These are phyloP conservation scores for Leccinum cinnamomeum DNA, from an alignment of 1,284 basidiomycete genomes.

Conservation along the genomic window DNA sequence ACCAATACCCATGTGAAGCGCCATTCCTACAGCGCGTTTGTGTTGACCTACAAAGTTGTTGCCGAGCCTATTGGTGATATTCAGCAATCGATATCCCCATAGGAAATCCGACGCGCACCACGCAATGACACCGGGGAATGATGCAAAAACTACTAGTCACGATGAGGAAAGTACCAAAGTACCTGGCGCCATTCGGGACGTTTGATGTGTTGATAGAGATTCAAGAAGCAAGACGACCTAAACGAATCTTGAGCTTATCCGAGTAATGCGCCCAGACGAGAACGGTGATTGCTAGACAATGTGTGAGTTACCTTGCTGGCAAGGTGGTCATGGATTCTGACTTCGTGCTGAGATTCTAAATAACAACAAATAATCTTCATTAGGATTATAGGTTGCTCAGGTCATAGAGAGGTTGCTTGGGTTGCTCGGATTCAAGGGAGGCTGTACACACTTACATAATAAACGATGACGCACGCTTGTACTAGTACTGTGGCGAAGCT, in stretches of 20 bases:
- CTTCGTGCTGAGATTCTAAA: too few relatives aligned
- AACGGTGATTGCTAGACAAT: constrained; percentile 49
- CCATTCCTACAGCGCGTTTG: constrained; percentile 33
- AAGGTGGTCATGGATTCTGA: too few relatives aligned
- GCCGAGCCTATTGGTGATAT: constrained; percentile 35
- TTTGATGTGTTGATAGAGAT: constrained; percentile 59
- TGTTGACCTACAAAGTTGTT: constrained; percentile 47
- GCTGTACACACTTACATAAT: too few relatives aligned
- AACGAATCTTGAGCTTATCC: constrained; percentile 57
- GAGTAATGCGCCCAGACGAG: constrained; percentile 56
- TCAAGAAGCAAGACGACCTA: constrained; percentile 55
- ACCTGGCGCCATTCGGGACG: constrained; percentile 47
- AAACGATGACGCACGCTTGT: too few relatives aligned
- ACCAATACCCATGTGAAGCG: constrained; percentile 45
- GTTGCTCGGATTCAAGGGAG: too few relatives aligned
- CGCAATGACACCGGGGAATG: constrained; percentile 63
- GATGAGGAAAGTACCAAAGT: constrained; percentile 65
- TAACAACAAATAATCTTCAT: too few relatives aligned
- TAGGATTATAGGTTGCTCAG: too few relatives aligned
- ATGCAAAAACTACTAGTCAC: constrained; percentile 54
- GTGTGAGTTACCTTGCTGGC: too few relatives aligned
- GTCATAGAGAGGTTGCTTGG: too few relatives aligned
- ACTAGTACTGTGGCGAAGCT: too few relatives aligned
- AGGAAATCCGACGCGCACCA: constrained; percentile 45
- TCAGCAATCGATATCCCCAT: accelerated